A percentile compares a stretch with the other conserved stretches of the same genome.
These are phyloP conservation scores for Cladophialophora exuberans DNA, from an alignment of 2,329 filamentous ascomycete genomes.

Conservation along the genomic window DNA sequence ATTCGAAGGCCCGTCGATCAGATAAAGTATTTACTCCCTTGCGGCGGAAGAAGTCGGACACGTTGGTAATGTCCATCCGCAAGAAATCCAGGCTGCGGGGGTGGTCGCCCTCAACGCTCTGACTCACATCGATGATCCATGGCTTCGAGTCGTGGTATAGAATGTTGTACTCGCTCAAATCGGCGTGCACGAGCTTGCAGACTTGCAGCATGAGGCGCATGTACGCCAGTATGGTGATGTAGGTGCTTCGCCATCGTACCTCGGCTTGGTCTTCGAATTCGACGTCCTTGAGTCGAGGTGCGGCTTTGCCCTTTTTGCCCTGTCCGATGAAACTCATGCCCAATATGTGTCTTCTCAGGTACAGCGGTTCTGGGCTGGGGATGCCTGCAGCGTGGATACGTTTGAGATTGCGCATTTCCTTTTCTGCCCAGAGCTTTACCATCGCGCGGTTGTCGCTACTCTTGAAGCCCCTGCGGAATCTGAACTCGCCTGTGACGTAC, in stretches of 20 bases:
- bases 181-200: slow-evolving; percentile 89
- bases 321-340: slow-evolving; percentile 94
- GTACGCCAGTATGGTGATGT: slow-evolving; percentile 79
- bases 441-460: slow-evolving; percentile 95
- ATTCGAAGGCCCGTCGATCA: slow-evolving; percentile 81
- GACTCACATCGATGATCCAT: slow-evolving; percentile 96
- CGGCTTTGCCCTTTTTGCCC: slow-evolving; percentile 81
- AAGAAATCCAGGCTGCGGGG: slow-evolving; percentile 90
- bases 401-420: slow-evolving; percentile 93
- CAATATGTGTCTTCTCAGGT: slow-evolving; percentile 89
- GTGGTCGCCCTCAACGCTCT: slow-evolving; percentile 96
- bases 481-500: slow-evolving; percentile 92
- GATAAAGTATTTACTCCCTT: slow-evolving; percentile 80
- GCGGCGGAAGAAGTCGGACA: slow-evolving; percentile 86
- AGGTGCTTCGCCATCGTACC: slow-evolving; percentile 74
- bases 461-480: slow-evolving; percentile 88
- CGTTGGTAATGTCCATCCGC: slow-evolving; percentile 98
- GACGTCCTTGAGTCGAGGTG: slow-evolving; percentile 87
- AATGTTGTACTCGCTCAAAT: slow-evolving; percentile 97
- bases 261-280: slow-evolving; percentile 67
- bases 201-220: slow-evolving; percentile 94
- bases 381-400: slow-evolving; percentile 83
- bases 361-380: slow-evolving; percentile 85
- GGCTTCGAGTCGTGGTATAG: slow-evolving; percentile 81
- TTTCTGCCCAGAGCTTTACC: slow-evolving; percentile 99